phyloP scores from a whole-genome alignment of 306 rosid genomes.

The Ceratonia siliqua region DNA sequence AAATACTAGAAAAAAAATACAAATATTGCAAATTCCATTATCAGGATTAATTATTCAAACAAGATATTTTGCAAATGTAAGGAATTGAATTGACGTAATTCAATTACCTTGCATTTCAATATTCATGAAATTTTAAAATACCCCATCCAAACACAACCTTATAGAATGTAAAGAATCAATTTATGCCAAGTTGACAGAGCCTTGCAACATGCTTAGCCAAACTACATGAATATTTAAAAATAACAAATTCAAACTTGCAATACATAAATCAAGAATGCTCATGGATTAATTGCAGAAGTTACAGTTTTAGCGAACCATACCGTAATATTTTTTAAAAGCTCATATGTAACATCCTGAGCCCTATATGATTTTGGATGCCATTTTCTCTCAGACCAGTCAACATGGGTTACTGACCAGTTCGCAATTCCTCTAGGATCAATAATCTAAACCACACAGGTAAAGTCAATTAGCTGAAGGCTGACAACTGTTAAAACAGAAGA shows the following conservation, averaged over 20 bases:
- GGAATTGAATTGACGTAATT: too few species aligned
- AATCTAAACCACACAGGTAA: slow-evolving; percentile 45
- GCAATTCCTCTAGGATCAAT: slow-evolving; percentile 89
- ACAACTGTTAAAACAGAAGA: slow-evolving; percentile 21
- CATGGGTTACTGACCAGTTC: slow-evolving; percentile 94
- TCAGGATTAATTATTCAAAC: too few species aligned
- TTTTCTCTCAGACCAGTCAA: slow-evolving; percentile 96
- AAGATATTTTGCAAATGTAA: too few species aligned
- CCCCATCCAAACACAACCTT: too few species aligned
- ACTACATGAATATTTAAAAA: background rate
- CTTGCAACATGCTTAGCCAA: background rate
- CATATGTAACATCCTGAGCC: slow-evolving; percentile 58
- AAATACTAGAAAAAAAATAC: too few species aligned
- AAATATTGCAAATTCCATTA: too few species aligned
- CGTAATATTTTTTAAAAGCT: slow-evolving; percentile 75
- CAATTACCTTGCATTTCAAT: too few species aligned
- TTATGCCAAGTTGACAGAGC: slow-evolving; percentile 2
- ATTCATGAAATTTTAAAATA: too few species aligned
- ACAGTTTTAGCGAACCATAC: slow-evolving; percentile 42
- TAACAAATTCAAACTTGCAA: background rate
- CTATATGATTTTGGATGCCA: slow-evolving; percentile 92
- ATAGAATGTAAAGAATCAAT: background rate
- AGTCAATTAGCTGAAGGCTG: slow-evolving; percentile 3
- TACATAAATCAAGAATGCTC: background rate
- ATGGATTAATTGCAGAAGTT: background rate